Base-by-base conservation (phyloP, 129 eudicot genomes). In the Silybum marianum region DNA sequence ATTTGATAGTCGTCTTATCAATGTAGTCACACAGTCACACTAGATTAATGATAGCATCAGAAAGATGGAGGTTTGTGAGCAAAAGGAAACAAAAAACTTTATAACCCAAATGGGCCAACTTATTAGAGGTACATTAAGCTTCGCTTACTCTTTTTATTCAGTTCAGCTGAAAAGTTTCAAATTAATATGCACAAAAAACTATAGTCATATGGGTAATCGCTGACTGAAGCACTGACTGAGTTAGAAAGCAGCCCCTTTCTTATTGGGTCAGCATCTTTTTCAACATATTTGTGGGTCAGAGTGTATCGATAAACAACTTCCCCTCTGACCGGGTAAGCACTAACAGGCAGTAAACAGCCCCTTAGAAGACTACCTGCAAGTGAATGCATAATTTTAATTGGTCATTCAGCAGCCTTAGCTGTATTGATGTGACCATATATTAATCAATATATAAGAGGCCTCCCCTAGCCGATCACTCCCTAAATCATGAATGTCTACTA, bases 371-470 rank as follows among this genome's bases (percentile, higher is more conserved):
- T 44, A 44, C 22, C n/a, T 58, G 10, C 66, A 58, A 11, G 18
- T 36, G 76, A 72, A 46, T 66, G 40, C 62, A 74, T 46, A 66
- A 7, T 74, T 65, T 66, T 69, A 39, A 51, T 67, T 46, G 18
- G 28, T 72, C 42, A 34, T 42, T 42, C 22, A 46, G 60, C 48
- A 40, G 84, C 58, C 67, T 40, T 44, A 23, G 36, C 60, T 60
- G 34, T 36, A 60, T 58, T 14, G 36, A 65, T 24, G 65, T 60
- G 75, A 39, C 73, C 67, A 34, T 73, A 25, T 39, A 7, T 19
- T 25, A 21, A 40, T 73, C 62, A 42, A 22, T 28, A 16, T 44
- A 65, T 46, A 81, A 32, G 13, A 65, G 66, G 75, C 84, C 84
- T 63, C 34, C 84, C 46, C 39, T 72, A 44, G 78, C 19, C 19